phyloP scores from a whole-genome alignment of 2,329 filamentous ascomycete genomes.

The Claviceps humidiphila region DNA sequence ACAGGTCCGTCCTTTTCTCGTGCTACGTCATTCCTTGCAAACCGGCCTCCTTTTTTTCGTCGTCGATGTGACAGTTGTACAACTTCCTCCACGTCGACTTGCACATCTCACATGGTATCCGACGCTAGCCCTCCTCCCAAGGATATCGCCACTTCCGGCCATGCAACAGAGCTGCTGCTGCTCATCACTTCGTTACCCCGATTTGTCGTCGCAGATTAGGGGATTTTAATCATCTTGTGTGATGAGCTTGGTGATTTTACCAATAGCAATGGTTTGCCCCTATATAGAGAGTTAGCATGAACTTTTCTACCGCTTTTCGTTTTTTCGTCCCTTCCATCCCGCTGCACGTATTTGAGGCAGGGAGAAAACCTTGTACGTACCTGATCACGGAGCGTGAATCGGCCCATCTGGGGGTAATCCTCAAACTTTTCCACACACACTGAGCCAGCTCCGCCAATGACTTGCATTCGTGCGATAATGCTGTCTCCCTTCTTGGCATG shows the following conservation, averaged over 20 bases:
- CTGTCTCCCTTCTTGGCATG: conserved; percentile 72
- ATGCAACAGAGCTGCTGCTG: not conserved
- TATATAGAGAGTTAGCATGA: conserved; percentile 23
- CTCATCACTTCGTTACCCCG: not conserved
- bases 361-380: conserved; percentile 30
- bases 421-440: conserved; percentile 93
- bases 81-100: not conserved
- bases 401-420: conserved; percentile 87
- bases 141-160: not conserved
- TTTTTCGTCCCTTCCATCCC: not conserved
- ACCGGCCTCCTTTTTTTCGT: conserved; percentile 2
- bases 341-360: too few species aligned
- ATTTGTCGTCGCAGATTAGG: not conserved
- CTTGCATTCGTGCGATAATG: conserved; percentile 84
- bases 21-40: not conserved
- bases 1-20: not conserved
- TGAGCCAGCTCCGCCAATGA: conserved; percentile 70
- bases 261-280: conserved; percentile 98
- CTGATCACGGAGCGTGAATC: conserved; percentile 82
- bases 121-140: not conserved
- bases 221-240: conserved; percentile 15
- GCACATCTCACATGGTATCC: not conserved
- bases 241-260: conserved; percentile 90
- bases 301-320: not conserved
- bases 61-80: not conserved